These are phyloP conservation scores for Vitis hybrid DNA, from an alignment of 177 flowering plant species.

Conservation along the genomic window DNA sequence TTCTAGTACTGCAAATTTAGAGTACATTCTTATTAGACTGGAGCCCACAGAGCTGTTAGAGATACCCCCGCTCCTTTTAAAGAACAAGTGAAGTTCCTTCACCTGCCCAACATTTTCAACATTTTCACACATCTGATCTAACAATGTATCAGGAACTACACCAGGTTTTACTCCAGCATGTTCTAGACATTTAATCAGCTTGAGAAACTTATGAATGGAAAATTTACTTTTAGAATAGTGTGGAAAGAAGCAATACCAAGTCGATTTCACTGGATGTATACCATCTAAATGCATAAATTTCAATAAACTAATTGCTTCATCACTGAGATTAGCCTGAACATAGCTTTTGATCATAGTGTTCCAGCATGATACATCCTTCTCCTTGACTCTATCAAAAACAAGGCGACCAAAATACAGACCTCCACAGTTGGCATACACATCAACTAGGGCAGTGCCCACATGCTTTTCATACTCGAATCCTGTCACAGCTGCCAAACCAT, in stretches of 20 bases:
- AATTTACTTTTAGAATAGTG: slow-evolving; percentile 9
- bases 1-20: slow-evolving; percentile 19
- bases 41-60: slow-evolving; percentile 14
- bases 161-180: slow-evolving; percentile 5
- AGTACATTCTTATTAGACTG: slow-evolving; percentile 22
- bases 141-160: slow-evolving; percentile 4
- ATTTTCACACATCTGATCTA: slow-evolving; percentile 15
- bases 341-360: slow-evolving; percentile 31
- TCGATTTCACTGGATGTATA: slow-evolving; percentile 17
- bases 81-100: slow-evolving; percentile 19
- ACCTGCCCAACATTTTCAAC: slow-evolving; percentile 13
- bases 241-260: slow-evolving; percentile 23
- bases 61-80: slow-evolving; percentile 6
- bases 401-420: slow-evolving; percentile 25
- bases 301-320: slow-evolving; percentile 23
- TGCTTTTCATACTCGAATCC: slow-evolving; percentile 27
- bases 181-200: slow-evolving; percentile 17
- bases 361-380: slow-evolving; percentile 29
- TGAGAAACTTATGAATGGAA: slow-evolving; percentile 11
- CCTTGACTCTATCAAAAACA: slow-evolving; percentile 21
- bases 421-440: slow-evolving; percentile 26
- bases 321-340: slow-evolving; percentile 15
- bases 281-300: slow-evolving; percentile 14
- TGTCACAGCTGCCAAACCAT: slow-evolving; percentile 20
- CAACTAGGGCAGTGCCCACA: slow-evolving; percentile 27